Percentiles rank a stretch among this genome's conserved stretches.
phyloP scores from a whole-genome alignment of 2,329 filamentous ascomycete genomes.

The Diaporthe citriasiana region DNA sequence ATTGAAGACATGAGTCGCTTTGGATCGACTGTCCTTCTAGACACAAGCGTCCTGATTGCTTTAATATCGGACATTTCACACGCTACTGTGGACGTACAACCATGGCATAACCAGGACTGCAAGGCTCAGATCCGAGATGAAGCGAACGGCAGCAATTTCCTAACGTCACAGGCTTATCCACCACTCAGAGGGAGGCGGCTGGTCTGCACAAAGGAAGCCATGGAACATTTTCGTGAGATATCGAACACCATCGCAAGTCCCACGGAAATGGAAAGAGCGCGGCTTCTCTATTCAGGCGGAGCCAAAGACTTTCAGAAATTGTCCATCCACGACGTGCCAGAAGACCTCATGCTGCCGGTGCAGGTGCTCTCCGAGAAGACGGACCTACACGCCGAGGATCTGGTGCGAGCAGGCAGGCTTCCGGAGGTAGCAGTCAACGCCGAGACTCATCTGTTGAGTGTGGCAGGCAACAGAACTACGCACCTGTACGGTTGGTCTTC shows the following conservation, averaged over 20 bases:
- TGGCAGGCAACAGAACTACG: slow-evolving; percentile 36
- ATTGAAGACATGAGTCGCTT: slow-evolving; percentile 45
- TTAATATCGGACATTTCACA: slow-evolving; percentile 82
- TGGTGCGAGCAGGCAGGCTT: slow-evolving; percentile 32
- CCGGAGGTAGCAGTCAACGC: slow-evolving; percentile 34
- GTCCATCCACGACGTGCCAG: slow-evolving; percentile 33
- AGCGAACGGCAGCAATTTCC: slow-evolving; percentile 68
- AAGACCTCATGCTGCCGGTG: slow-evolving; percentile 39
- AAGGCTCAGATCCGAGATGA: slow-evolving; percentile 76
- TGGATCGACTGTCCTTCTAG: slow-evolving; percentile 66
- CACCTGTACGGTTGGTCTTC: slow-evolving; percentile 35
- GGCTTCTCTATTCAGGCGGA: slow-evolving; percentile 63
- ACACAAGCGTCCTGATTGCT: slow-evolving; percentile 79
- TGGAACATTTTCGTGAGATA: slow-evolving; percentile 76
- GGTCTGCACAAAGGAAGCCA: slow-evolving; percentile 77
- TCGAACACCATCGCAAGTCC: slow-evolving; percentile 74
- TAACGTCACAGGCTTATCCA: slow-evolving; percentile 71
- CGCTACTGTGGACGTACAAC: slow-evolving; percentile 51
- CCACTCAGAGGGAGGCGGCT: slow-evolving; percentile 69
- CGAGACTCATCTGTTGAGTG: slow-evolving; percentile 31
- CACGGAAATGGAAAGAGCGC: slow-evolving; percentile 71
- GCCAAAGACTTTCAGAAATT: slow-evolving; percentile 31
- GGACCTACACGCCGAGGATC: background rate
- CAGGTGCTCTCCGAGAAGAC: slow-evolving; percentile 21
- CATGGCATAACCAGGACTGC: slow-evolving; percentile 69